phyloP scores from a whole-genome alignment of 768 basidiomycete genomes.

The Epithele typhae region DNA sequence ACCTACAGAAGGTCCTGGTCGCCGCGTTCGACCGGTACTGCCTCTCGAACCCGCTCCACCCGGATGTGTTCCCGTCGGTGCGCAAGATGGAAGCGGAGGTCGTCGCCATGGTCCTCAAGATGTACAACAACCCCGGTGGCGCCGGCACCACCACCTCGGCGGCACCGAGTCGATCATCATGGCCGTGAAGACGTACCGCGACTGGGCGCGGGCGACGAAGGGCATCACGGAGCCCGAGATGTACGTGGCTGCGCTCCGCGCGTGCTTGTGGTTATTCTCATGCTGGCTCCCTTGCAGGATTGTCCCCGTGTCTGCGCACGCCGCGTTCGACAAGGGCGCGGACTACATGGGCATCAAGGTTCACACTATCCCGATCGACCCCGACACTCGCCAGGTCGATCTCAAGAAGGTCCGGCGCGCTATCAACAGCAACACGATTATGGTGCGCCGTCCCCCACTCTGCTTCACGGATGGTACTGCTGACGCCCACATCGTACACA shows the following conservation, averaged over 20 bases:
- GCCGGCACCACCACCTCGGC: conserved; percentile 94
- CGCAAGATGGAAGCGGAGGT: conserved; percentile 98
- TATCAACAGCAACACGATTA: conserved; percentile 86
- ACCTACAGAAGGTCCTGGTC: conserved; percentile 72
- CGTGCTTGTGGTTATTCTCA: background rate
- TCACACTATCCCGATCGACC: conserved; percentile 80
- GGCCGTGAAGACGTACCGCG: conserved; percentile 91
- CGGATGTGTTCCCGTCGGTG: conserved; percentile 88
- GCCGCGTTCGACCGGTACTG: conserved; percentile 79
- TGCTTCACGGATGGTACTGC: background rate
- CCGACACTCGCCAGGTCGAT: conserved; percentile 71
- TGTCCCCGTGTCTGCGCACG: conserved; percentile 81
- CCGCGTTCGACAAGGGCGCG: conserved; percentile 92
- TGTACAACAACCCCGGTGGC: conserved; percentile 82
- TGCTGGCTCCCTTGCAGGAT: conserved; percentile 44
- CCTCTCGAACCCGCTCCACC: conserved; percentile 87
- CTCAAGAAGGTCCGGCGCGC: conserved; percentile 76
- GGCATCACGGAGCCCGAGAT: conserved; percentile 93
- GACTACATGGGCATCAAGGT: conserved; percentile 88
- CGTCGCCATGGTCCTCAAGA: conserved; percentile 78
- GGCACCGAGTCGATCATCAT: conserved; percentile 97
- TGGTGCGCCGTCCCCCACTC: conserved; percentile 50
- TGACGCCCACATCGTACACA: conserved; percentile 24
- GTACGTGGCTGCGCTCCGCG: conserved; percentile 43
- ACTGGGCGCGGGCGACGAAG: conserved; percentile 84